phyloP scores from a whole-genome alignment of 2,329 filamentous ascomycete genomes.

The Mycosphaerella sp. region DNA sequence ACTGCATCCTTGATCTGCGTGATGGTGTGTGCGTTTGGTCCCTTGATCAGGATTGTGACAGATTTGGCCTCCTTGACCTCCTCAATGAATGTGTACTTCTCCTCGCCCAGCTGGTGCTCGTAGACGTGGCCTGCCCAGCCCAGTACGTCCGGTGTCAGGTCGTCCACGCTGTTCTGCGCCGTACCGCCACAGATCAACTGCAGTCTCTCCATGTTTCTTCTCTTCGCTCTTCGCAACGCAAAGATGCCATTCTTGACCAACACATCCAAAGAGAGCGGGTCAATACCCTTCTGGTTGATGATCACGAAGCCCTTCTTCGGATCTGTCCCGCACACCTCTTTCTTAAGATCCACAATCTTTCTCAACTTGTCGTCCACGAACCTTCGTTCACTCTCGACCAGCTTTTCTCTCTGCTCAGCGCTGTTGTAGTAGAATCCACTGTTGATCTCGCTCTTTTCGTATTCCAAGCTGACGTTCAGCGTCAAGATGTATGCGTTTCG shows the following conservation, averaged over 20 bases:
- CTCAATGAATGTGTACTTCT: slow-evolving; percentile 98
- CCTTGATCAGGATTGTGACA: slow-evolving; percentile 95
- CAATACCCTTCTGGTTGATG: slow-evolving; percentile 99
- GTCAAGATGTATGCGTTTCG: slow-evolving; percentile 95
- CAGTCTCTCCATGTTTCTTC: slow-evolving; percentile 97
- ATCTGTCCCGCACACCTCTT: slow-evolving; percentile 90
- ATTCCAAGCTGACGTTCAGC: slow-evolving; percentile 93
- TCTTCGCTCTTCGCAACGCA: slow-evolving; percentile 87
- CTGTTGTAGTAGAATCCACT: slow-evolving; percentile 98
- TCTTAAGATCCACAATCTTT: slow-evolving; percentile 97
- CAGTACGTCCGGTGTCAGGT: slow-evolving; percentile 76
- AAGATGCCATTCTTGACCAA: slow-evolving; percentile 97
- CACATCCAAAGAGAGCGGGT: slow-evolving; percentile 90
- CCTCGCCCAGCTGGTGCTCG: slow-evolving; percentile 93
- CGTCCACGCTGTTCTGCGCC: slow-evolving; percentile 94
- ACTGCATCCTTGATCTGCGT: slow-evolving; percentile 95
- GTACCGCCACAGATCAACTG: slow-evolving; percentile 89
- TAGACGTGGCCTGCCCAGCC: slow-evolving; percentile 97
- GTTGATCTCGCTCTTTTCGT: slow-evolving; percentile 99
- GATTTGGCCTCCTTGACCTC: slow-evolving; percentile 99
- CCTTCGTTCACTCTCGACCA: slow-evolving; percentile 92
- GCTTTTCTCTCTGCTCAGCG: slow-evolving; percentile 93
- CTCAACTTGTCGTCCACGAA: slow-evolving; percentile 95
- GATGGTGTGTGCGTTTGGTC: slow-evolving; percentile 94
- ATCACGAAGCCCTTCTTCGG: slow-evolving; percentile 94